These are phyloP conservation scores for Prunella vulgaris DNA, from an alignment of 257 asterid genomes.

Conservation along the genomic window DNA sequence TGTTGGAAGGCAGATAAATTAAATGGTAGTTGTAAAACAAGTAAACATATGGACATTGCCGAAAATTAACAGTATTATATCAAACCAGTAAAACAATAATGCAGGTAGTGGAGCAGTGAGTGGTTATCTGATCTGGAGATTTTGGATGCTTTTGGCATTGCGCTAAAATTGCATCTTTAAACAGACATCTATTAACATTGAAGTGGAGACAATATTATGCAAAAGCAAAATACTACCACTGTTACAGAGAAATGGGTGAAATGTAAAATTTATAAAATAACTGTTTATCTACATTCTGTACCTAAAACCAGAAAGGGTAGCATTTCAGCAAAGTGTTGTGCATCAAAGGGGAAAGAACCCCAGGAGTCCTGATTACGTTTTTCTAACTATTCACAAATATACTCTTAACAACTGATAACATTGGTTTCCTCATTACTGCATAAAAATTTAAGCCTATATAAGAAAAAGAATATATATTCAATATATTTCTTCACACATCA, in stretches of 20 bases:
- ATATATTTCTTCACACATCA: not conserved
- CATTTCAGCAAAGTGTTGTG: conserved; percentile 1
- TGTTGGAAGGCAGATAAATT: not conserved
- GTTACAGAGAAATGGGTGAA: not conserved
- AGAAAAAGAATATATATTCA: not conserved
- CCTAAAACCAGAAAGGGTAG: not conserved
- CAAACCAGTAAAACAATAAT: not conserved
- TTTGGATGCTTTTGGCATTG: not conserved
- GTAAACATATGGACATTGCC: not conserved
- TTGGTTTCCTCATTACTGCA: not conserved
- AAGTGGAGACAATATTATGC: not conserved
- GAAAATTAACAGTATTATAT: not conserved
- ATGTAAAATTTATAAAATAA: not conserved
- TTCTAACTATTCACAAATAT: not conserved
- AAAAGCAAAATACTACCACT: not conserved
- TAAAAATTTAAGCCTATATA: conserved; percentile 3
- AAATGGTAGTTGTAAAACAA: not conserved
- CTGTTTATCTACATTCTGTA: not conserved
- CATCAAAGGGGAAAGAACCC: conserved; percentile 4
- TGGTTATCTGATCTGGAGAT: no score
- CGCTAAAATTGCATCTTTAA: not conserved
- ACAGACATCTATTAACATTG: not conserved
- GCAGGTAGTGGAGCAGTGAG: no score
- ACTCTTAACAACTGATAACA: not conserved
- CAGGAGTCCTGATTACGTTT: not conserved